Base-by-base conservation (phyloP, 495 filamentous ascomycete genomes). In the Trichoderma erinaceum region DNA sequence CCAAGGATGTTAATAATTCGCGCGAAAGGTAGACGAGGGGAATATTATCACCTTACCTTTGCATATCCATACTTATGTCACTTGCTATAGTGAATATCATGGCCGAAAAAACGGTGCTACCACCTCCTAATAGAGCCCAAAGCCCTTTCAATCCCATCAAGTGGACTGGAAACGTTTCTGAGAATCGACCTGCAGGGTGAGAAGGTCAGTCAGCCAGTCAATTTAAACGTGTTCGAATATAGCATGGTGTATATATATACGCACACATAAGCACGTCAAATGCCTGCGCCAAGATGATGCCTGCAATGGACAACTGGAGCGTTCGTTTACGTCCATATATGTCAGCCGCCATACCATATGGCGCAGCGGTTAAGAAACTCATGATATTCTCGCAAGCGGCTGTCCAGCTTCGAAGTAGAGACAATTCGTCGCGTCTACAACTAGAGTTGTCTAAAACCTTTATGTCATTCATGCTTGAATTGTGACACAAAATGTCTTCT, bases 301-400 rank as follows among this genome's bases (percentile, higher is more conserved):
- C 48, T 52, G 48, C 18, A 52, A 52, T 52, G 48, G 18, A n/a
- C 48, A 52, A 2, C 18, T 52, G 48, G 48, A 52, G 48, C 25
- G 7, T 52, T 52, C 48, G 48, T 52, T 52, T 52, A 52, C 48
- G 48, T 52, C 48, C 48, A 52, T 52, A 52, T 52, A 52, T 21
- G 25, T 52, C 48, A 23, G 48, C 48, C 48, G 48, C 48, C 48
- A 52, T 52, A 52, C 48, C 48, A 52, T 3, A 52, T 21, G 48
- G 48, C 48, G 48, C 48, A 52, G 48, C n/a, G 18, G 48, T 52
- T 52, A 52, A 52, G 48, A 52, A 21, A 52, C 8, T 52, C 48
- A 52, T 52, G 18, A 52, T 52, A 52, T n/a, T 52, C 10, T 52
- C 48, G 4, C 1, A 52, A 52, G 48, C 48, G n/a, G 48, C 48